Base-by-base conservation (phyloP, 257 asterid species). In the Solanum paucissectum region DNA sequence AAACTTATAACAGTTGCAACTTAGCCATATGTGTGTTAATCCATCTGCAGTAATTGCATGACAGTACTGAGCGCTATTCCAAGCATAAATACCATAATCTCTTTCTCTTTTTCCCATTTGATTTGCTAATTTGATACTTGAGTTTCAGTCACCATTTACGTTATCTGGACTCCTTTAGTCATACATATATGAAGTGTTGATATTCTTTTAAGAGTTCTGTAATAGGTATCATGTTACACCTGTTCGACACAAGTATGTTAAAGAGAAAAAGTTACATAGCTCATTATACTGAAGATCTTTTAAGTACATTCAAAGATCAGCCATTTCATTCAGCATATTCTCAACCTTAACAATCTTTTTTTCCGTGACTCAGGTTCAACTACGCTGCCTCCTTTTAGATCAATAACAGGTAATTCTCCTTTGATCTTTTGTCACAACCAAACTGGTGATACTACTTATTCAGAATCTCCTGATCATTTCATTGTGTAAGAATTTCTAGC, bases 301-400 rank as follows among this genome's bases (percentile, higher is more conserved):
- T 2, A 20, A 73, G 81, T 34, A 46, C 40, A 46, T 46, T 44
- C 3, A 79, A 46, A 79, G 37, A 79, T 27, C 34, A 46, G 29
- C 38, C 85, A 33, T 37, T 20, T 46, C 21, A 77, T 27, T 66
- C 21, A 32, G 21, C 21, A 5, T 32, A 8, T 27, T 23, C 12
- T 68, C 46, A 4, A 20, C 34, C 34, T 36, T 29, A 32, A 69
- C 60, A 4, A 72, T 32, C 14, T 71, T 81, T 27, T 7, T 85
- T 85, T 82, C 8, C 82, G 38, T 88, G 88, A 85, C 90, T 89
- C 94, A 96, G 98, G 90, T 88, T 42, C 91, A 77, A 73, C 92
- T 86, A 84, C 84, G 77, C 92, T 96, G 93, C 98, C 98, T 85
- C 98, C 98, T 74, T 93, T 96, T 85, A 91, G 74, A 52, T 88